Conservation (phyloP, 768 basidiomycete genomes). For the Fomitopsis pulvina region DNA sequence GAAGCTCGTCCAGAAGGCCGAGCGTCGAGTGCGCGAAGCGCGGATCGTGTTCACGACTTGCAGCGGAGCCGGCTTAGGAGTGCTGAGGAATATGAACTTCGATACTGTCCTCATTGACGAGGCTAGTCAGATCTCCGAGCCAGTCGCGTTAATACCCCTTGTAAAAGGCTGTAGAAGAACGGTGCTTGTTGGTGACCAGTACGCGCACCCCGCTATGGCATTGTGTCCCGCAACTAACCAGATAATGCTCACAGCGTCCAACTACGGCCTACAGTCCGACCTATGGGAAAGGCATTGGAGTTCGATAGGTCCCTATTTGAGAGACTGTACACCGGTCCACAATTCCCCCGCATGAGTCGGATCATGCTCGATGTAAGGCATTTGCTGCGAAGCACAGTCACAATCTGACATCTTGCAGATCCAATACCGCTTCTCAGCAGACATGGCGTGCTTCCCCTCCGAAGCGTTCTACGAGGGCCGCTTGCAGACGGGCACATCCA, state of each 20-base stretch:
- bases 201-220: conserved; percentile 23
- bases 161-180: conserved; percentile 55
- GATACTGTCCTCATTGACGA: conserved; percentile 63
- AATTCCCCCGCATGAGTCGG: conserved; percentile 33
- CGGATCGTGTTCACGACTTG: conserved; percentile 61
- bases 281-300: conserved; percentile 49
- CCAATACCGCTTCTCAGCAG: conserved; percentile 58
- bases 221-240: neutral
- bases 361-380: conserved; percentile 53
- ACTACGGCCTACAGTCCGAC: conserved; percentile 55
- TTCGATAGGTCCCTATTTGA: conserved; percentile 60
- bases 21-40: conserved; percentile 50
- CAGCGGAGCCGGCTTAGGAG: conserved; percentile 55
- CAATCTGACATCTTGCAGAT: conserved; percentile 25
- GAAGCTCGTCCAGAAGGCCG: conserved; percentile 48
- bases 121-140: conserved; percentile 66
- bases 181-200: conserved; percentile 69
- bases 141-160: conserved; percentile 57
- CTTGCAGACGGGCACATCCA: conserved; percentile 38
- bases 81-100: conserved; percentile 48
- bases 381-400: neutral
- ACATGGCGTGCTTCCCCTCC: conserved; percentile 56
- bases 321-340: conserved; percentile 41
- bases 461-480: conserved; percentile 54
- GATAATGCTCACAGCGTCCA: conserved; percentile 41